Conservation (phyloP, 805 yeast species). For the Hanseniaspora vineae region DNA sequence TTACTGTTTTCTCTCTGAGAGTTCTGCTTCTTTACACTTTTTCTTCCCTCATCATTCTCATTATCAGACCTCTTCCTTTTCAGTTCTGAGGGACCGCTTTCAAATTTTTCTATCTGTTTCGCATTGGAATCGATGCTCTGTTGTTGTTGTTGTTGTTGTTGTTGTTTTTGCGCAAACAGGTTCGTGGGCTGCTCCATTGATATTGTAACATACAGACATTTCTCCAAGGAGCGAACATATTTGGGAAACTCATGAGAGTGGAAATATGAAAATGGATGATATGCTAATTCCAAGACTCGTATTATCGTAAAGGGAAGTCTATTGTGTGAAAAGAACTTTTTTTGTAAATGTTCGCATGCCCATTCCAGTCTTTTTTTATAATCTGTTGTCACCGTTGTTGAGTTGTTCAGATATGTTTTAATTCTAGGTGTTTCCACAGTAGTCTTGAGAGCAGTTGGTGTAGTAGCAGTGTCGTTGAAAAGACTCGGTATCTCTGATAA, state of each 20-base stretch:
- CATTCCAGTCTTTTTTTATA: slow-evolving; percentile 4
- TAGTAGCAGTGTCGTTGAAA: no score
- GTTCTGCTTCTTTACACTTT: no score
- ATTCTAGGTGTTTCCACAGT: neutral
- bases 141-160: neutral
- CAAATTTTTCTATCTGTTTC: neutral
- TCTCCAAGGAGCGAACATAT: slow-evolving; percentile 31
- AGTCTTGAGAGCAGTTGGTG: no score
- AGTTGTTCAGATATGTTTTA: neutral
- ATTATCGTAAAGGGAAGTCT: slow-evolving; percentile 35
- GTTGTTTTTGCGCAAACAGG: neutral
- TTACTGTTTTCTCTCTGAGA: no score
- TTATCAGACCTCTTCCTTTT: neutral
- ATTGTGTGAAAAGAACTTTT: slow-evolving; percentile 9
- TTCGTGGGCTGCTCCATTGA: slow-evolving; percentile 5
- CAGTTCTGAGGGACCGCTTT: neutral
- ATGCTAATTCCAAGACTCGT: slow-evolving; percentile 34
- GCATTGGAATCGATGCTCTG: neutral
- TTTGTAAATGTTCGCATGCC: slow-evolving; percentile 8
- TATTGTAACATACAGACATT: slow-evolving; percentile 16
- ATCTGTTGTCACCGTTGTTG: neutral
- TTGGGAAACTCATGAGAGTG: slow-evolving; percentile 26
- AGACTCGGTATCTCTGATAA: slow-evolving; percentile 14
- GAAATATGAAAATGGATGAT: slow-evolving; percentile 31
- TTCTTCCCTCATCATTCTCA: no score